Percentiles rank a stretch among this genome's conserved stretches.
These are phyloP conservation scores for Cenchrus fungigraminus DNA, from an alignment of 176 grass and related monocot genomes.

Conservation along the genomic window DNA sequence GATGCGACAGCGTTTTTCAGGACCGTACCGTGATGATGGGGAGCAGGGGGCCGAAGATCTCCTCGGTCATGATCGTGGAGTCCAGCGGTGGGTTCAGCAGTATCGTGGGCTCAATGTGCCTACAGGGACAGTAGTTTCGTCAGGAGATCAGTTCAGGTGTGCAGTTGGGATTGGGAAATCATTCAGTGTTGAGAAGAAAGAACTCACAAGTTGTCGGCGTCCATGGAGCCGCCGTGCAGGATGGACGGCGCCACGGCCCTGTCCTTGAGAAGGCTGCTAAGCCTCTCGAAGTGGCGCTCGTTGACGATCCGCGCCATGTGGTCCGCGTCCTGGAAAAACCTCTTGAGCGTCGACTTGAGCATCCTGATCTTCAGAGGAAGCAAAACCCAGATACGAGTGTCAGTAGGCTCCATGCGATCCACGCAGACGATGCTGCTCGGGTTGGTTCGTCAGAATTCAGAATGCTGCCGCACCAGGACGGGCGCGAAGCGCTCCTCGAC, in stretches of 20 bases:
- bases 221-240: slow-evolving; percentile 66
- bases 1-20: background rate
- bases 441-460: too few relatives aligned
- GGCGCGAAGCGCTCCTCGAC: slow-evolving; percentile 79
- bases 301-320: slow-evolving; percentile 71
- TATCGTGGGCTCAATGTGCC: slow-evolving; percentile 91
- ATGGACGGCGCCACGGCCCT: slow-evolving; percentile 56
- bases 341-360: slow-evolving; percentile 72
- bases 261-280: slow-evolving; percentile 59
- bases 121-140: slow-evolving; percentile 1
- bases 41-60: slow-evolving; percentile 94
- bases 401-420: too few relatives aligned
- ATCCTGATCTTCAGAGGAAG: slow-evolving; percentile 36
- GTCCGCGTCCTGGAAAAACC: slow-evolving; percentile 41
- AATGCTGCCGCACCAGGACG: slow-evolving; percentile 28
- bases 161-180: background rate
- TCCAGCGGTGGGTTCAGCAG: slow-evolving; percentile 87
- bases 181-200: background rate
- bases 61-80: slow-evolving; percentile 87
- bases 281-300: slow-evolving; percentile 67
- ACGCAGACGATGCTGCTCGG: too few relatives aligned
- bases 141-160: background rate
- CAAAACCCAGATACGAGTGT: too few relatives aligned
- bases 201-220: slow-evolving; percentile 68
- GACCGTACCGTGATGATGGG: slow-evolving; percentile 83